Evolutionary conservation across 2,329 filamentous ascomycete genomes (phyloP).

Genomic region (Raffaelea arxii): DNA sequence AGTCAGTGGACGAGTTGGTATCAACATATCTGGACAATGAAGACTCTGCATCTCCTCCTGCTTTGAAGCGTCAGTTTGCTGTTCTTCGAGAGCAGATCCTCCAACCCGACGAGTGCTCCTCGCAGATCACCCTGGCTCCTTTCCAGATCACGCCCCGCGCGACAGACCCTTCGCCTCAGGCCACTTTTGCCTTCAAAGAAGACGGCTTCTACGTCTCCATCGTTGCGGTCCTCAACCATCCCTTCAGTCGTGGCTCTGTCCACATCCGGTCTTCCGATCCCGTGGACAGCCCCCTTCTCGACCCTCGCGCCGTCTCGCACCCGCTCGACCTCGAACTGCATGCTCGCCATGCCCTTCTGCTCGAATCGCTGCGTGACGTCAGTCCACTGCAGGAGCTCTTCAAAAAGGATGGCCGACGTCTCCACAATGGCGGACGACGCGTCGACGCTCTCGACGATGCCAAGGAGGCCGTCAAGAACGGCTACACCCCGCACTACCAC

Average conservation of each 20-base stretch:
- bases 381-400: conserved; percentile 12
- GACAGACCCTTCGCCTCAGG: conserved; percentile 5
- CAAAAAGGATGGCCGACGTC: background rate
- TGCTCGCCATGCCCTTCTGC: conserved; percentile 30
- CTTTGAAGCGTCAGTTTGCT: background rate
- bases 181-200: conserved; percentile 2
- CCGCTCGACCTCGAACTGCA: conserved; percentile 47
- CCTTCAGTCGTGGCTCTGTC: conserved; percentile 48
- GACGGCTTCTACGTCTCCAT: conserved; percentile 42
- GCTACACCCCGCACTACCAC: conserved; percentile 21
- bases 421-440: background rate
- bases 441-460: conserved; percentile 12
- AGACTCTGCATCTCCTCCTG: background rate
- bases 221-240: conserved; percentile 50
- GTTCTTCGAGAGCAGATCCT: background rate
- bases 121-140: background rate
- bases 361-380: conserved; percentile 18
- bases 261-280: conserved; percentile 41
- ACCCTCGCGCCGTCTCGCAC: conserved; percentile 45
- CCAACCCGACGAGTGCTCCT: background rate
- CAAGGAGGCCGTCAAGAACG: conserved; percentile 14
- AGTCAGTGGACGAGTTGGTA: background rate
- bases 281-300: conserved; percentile 26
- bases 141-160: conserved; percentile 2
- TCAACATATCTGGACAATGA: background rate